Evolutionary conservation across 768 basidiomycete genomes (phyloP).

Genomic region (Tremella fuciformis): DNA sequence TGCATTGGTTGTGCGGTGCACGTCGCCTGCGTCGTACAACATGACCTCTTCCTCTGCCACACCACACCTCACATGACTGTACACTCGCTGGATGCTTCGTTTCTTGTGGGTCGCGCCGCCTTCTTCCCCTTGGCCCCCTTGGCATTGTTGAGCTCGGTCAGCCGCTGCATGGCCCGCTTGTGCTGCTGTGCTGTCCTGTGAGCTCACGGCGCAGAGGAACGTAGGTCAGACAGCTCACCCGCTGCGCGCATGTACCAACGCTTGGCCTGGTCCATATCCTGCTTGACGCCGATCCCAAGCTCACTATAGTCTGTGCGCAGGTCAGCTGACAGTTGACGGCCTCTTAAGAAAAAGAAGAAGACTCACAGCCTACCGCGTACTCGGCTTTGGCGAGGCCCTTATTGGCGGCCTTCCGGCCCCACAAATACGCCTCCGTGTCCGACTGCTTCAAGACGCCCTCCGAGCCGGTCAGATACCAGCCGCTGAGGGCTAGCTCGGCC

Average conservation of each 20-base stretch:
- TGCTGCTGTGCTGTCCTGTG: conserved; percentile 79
- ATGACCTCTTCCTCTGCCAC: no score
- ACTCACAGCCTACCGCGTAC: conserved; percentile 79
- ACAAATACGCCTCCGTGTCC: conserved; percentile 96
- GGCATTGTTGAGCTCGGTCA: conserved; percentile 87
- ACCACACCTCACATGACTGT: conserved; percentile 59
- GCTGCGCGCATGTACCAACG: conserved; percentile 99
- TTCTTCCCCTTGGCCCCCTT: conserved; percentile 61
- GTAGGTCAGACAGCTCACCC: conserved; percentile 60
- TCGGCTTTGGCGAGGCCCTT: conserved; percentile 96
- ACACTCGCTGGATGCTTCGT: conserved; percentile 92
- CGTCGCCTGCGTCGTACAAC: no score
- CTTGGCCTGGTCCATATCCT: conserved; percentile 92
- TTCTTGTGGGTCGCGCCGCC: conserved; percentile 79
- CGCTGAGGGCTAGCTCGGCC: conserved; percentile 90
- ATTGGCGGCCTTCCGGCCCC: conserved; percentile 94
- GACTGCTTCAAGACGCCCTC: conserved; percentile 96
- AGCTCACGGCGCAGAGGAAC: not conserved
- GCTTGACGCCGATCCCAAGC: conserved; percentile 94
- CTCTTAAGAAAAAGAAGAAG: not conserved
- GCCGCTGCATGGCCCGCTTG: conserved; percentile 89
- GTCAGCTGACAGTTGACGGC: no score
- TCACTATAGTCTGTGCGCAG: conserved; percentile 75
- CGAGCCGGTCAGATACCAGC: conserved; percentile 83
- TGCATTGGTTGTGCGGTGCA: no score